Evolutionary conservation across 495 filamentous ascomycete species (phyloP).

Genomic region (Aspergillus coremiiformis): DNA sequence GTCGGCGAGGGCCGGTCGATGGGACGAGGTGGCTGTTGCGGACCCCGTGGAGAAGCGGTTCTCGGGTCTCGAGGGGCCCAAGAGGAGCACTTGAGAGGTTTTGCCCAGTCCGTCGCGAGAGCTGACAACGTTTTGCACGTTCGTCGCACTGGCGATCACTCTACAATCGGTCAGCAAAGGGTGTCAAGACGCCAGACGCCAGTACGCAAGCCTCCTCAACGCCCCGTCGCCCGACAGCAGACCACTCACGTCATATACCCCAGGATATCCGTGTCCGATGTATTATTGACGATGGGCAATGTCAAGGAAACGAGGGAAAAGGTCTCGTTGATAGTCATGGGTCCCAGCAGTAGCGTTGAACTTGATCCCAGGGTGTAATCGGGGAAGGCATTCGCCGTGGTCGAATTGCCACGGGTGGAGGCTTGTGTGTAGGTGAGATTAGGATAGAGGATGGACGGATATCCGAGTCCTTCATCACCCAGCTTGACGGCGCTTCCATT

Average conservation of each 20-base stretch:
- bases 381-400: conserved; percentile 29
- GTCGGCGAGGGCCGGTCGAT: conserved; percentile 10
- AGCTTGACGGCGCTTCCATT: conserved; percentile 53
- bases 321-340: conserved; percentile 56
- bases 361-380: conserved; percentile 43
- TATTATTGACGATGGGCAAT: conserved; percentile 61
- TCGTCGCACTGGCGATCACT: conserved; percentile 53
- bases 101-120: conserved; percentile 60
- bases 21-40: conserved; percentile 14
- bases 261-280: conserved; percentile 49
- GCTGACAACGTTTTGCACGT: conserved; percentile 49
- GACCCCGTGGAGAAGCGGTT: conserved; percentile 51
- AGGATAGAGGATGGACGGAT: conserved; percentile 61
- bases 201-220: background rate
- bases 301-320: conserved; percentile 78
- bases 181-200: too few relatives aligned
- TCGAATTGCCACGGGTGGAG: conserved; percentile 21
- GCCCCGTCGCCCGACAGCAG: background rate
- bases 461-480: conserved; percentile 53
- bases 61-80: conserved; percentile 55
- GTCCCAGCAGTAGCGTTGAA: conserved; percentile 58
- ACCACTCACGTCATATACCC: conserved; percentile 53
- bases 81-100: conserved; percentile 58
- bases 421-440: conserved; percentile 55
- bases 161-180: conserved; percentile 30